These are phyloP conservation scores for Corymbia maculata DNA, from an alignment of 345 rosid species.

Conservation along the genomic window DNA sequence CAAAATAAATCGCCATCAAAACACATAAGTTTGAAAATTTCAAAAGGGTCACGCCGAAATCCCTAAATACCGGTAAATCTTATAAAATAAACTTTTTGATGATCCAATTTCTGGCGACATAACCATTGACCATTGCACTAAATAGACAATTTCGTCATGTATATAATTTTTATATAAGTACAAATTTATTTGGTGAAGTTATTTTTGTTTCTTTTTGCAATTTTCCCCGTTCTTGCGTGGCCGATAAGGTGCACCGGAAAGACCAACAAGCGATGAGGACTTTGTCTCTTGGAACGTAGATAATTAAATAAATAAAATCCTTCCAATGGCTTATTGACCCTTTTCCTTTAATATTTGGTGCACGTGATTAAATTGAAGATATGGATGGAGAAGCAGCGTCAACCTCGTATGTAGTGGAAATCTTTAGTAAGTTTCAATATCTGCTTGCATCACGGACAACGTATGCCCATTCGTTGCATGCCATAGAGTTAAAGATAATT, in stretches of 20 bases:
- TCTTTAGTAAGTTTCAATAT: not conserved
- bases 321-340: not conserved
- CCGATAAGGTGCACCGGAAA: not conserved
- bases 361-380: not conserved
- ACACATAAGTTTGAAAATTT: not conserved
- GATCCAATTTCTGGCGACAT: not conserved
- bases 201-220: not conserved
- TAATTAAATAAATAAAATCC: not conserved
- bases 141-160: not conserved
- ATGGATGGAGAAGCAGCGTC: not conserved
- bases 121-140: not conserved
- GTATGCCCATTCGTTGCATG: not conserved
- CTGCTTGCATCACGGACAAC: not conserved
- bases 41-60: not conserved
- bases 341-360: not conserved
- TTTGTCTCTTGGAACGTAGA: not conserved
- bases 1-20: not conserved
- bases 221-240: not conserved
- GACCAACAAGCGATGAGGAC: not conserved
- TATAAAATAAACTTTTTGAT: not conserved
- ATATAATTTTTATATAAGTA: not conserved
- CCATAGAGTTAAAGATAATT: not conserved
- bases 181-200: not conserved
- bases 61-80: not conserved
- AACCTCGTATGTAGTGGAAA: not conserved